Conservation (phyloP, 2,329 filamentous ascomycete species). For the Alternaria angustiovoidea region DNA sequence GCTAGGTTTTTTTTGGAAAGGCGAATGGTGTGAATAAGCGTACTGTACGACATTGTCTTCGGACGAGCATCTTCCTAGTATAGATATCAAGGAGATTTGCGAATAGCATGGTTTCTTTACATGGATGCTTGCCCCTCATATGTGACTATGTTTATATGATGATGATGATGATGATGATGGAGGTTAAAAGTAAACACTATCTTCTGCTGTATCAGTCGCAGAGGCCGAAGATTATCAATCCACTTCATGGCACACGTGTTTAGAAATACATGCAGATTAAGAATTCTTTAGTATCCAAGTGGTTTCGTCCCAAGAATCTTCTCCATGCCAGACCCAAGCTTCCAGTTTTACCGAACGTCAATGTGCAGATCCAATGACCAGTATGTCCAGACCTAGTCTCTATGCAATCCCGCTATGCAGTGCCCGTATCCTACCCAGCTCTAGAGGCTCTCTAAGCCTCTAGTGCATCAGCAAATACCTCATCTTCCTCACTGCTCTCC, state of each 20-base stretch:
- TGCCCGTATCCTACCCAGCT: too few species aligned
- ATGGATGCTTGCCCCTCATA: not conserved
- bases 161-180: too few species aligned
- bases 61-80: not conserved
- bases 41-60: not conserved
- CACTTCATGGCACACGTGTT: not conserved
- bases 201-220: not conserved
- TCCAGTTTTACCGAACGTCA: not conserved
- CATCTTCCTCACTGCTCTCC: slow-evolving; percentile 1
- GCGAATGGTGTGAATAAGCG: not conserved
- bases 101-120: not conserved
- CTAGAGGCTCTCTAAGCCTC: not conserved
- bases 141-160: not conserved
- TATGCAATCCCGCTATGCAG: too few species aligned
- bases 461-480: slow-evolving; percentile 3
- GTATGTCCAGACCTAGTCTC: not conserved
- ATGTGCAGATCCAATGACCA: too few species aligned
- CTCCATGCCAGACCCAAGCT: not conserved
- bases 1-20: not conserved
- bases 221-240: not conserved
- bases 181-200: not conserved
- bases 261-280: not conserved
- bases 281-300: not conserved
- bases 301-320: not conserved
- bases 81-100: not conserved